Conservation (phyloP, 495 filamentous ascomycete genomes). For the Oleoguttula mirabilis region DNA sequence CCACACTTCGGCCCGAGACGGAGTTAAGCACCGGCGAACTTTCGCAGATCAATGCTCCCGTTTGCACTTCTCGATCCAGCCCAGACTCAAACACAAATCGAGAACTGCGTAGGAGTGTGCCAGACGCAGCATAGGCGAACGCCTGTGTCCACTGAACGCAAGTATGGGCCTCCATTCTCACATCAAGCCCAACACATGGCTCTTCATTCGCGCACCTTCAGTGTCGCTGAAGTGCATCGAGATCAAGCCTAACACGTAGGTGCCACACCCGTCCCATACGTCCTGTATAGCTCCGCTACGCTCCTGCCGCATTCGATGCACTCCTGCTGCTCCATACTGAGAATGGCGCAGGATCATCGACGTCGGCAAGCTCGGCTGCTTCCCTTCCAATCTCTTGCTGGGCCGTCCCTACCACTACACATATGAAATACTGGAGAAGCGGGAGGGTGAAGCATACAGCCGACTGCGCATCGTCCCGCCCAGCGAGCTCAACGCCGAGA, state of each 20-base stretch:
- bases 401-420: conserved; percentile 82
- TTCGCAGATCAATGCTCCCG: too few relatives aligned
- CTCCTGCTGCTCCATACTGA: conserved; percentile 16
- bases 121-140: too few relatives aligned
- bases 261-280: conserved; percentile 26
- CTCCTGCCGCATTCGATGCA: conserved; percentile 9
- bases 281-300: conserved; percentile 1
- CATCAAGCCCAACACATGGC: conserved; percentile 43
- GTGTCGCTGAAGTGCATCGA: conserved; percentile 50
- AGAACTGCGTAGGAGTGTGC: too few relatives aligned
- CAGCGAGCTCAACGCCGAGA: conserved; percentile 70
- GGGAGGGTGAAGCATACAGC: conserved; percentile 40
- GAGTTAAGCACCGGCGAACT: too few relatives aligned
- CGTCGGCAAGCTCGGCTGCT: conserved; percentile 80
- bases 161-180: not conserved
- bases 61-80: too few relatives aligned
- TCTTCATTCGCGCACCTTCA: conserved; percentile 57
- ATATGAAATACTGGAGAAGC: conserved; percentile 69
- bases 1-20: too few relatives aligned
- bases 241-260: conserved; percentile 67
- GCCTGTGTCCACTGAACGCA: too few relatives aligned
- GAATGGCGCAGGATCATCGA: conserved; percentile 53
- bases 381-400: conserved; percentile 73
- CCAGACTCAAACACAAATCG: too few relatives aligned
- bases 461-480: conserved; percentile 68